A percentile compares a stretch with the other conserved stretches of the same genome.
Conservation (phyloP, 2,329 filamentous ascomycete genomes). For the Beauveria sp. region DNA sequence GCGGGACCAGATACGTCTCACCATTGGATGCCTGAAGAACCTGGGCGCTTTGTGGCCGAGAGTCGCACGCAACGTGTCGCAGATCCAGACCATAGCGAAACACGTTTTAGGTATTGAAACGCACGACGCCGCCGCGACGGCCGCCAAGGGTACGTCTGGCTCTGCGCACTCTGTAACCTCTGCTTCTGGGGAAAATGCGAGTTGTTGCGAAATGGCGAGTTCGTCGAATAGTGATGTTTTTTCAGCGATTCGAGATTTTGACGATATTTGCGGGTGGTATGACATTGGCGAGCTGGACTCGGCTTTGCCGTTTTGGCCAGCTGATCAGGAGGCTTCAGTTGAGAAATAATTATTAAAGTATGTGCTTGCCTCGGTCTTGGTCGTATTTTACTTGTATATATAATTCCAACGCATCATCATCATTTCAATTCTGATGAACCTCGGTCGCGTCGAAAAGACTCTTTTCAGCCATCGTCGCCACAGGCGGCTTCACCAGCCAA, state of each 20-base stretch:
- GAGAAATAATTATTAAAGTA: no score
- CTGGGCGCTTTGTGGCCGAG: conserved; percentile 31
- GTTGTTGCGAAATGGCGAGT: neutral
- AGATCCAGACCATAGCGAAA: conserved; percentile 32
- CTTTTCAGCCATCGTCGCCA: no score
- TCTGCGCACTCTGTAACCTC: neutral
- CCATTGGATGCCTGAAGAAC: conserved; percentile 31
- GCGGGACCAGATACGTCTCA: conserved; percentile 34
- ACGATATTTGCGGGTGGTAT: conserved; percentile 10
- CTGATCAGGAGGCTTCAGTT: neutral
- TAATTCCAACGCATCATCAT: neutral
- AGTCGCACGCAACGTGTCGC: conserved; percentile 27
- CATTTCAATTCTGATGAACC: neutral
- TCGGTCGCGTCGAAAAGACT: no score
- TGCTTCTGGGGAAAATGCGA: neutral
- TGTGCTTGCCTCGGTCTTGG: neutral
- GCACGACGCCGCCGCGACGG: neutral
- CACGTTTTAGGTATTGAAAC: conserved; percentile 17
- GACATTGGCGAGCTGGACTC: conserved; percentile 3
- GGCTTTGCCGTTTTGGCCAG: conserved; percentile 3
- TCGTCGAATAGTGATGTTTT: conserved; percentile 2
- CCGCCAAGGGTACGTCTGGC: neutral
- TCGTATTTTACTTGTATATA: neutral
- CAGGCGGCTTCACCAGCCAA: no score
- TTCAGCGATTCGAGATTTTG: conserved; percentile 2